Evolutionary conservation across 805 yeast genomes (phyloP), one percentile per base, ranked within the genome.

Genomic region (fission yeast (Schizosaccharomyces pombe)): DNA sequence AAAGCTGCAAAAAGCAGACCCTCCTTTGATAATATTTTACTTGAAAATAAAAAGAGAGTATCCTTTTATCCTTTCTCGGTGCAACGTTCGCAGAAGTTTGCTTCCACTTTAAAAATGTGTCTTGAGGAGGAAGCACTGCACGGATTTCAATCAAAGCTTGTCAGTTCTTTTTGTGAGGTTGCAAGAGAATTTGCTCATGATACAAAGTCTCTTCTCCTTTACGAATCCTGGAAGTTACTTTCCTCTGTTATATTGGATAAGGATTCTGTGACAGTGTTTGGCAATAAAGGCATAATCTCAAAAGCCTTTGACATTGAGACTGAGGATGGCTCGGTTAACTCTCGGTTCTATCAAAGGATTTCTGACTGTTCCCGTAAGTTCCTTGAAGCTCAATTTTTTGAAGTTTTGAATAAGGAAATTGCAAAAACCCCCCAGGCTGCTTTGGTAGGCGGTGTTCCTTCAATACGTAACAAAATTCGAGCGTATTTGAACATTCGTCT

Each of bases 301-400:
- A n/a, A n/a, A n/a, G n/a, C n/a, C n/a, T n/a, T n/a, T n/a, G n/a
- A n/a, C n/a, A n/a, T n/a, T n/a, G n/a, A n/a, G n/a, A n/a, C n/a
- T 14, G 43, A 37, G 22, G 43, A 55, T 34, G 57, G 64, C 22
- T 60, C 62, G 31, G 70, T 70, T 19, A 62, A 68, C 0, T 61
- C 65, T 47, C 55, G 54, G 34, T 53, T 67, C 49, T 55, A 75
- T 54, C 69, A 69, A 52, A 65, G 68, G 56, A 73, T 82, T 40
- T 74, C 77, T 2, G 60, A 64, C 12, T 79, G 75, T 57, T 74
- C 91, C 14, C 76, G 75, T 60, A 59, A 64, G 11, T 80, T 75
- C 60, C 70, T 89, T 58, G 93, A 91, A 63, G 64, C 66, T 8
- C 96, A 89, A 65, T 89, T 86, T 66, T 75, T 76, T 61, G 80